These are phyloP conservation scores for Globisporangium acanthophoron DNA, from an alignment of 352 stramenopile species.

Conservation along the genomic window DNA sequence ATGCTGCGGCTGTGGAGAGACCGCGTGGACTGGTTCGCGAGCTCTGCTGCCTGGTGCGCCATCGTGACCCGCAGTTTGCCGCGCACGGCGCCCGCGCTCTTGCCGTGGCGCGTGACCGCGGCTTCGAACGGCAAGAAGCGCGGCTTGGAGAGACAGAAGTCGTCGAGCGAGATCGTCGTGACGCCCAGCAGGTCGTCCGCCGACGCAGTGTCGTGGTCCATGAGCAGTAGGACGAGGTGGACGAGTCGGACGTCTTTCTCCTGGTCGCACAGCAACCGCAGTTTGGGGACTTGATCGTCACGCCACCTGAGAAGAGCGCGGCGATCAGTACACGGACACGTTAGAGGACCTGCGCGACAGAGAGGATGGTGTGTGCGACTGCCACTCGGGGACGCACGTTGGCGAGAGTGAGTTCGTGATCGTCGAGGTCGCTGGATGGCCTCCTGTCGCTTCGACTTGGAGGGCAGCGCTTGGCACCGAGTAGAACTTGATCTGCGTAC, in stretches of 20 bases:
- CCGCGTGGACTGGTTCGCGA: slow-evolving; percentile 16
- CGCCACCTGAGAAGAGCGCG: slow-evolving; percentile 31
- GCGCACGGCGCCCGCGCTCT: slow-evolving; percentile 38
- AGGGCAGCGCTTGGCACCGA: slow-evolving; percentile 46
- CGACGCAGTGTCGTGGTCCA: slow-evolving; percentile 80
- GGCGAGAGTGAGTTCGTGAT: slow-evolving; percentile 66
- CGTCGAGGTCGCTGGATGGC: slow-evolving; percentile 47
- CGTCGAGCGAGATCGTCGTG: slow-evolving; percentile 48
- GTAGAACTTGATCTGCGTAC: slow-evolving; percentile 64
- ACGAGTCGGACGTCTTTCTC: slow-evolving; percentile 50
- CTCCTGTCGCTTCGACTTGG: slow-evolving; percentile 37
- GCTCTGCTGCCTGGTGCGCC: slow-evolving; percentile 37
- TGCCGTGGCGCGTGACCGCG: slow-evolving; percentile 43
- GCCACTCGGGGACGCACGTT: slow-evolving; percentile 21
- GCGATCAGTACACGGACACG: not conserved
- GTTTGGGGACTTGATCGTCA: slow-evolving; percentile 57
- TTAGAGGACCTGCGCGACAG: too few relatives aligned
- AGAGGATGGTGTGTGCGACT: too few relatives aligned
- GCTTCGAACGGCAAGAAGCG: slow-evolving; percentile 55
- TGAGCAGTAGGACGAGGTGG: slow-evolving; percentile 70
- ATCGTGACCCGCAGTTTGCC: slow-evolving; percentile 57
- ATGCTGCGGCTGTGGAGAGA: slow-evolving; percentile 18
- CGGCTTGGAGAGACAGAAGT: slow-evolving; percentile 33
- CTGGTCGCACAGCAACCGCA: slow-evolving; percentile 44
- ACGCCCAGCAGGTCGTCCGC: slow-evolving; percentile 68